These are phyloP conservation scores for Flaveria sonorensis DNA, from an alignment of 129 eudicot species.

Conservation along the genomic window DNA sequence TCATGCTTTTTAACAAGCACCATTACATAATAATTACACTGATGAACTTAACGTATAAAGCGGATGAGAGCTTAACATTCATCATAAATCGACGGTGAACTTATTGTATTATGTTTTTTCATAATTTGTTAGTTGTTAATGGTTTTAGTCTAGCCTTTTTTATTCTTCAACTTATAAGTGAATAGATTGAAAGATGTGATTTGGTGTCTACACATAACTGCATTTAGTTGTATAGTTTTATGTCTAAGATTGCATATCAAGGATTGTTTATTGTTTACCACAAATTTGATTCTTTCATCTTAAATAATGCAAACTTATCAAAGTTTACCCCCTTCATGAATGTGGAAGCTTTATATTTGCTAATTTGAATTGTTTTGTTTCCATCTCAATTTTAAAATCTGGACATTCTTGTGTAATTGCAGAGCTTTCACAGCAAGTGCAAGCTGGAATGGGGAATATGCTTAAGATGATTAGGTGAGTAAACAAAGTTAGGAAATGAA, in stretches of 20 bases:
- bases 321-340: conserved; percentile 9
- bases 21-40: neutral
- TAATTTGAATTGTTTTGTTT: conserved; percentile 13
- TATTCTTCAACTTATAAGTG: conserved; percentile 2
- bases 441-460: conserved; percentile 83
- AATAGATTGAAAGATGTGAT: neutral
- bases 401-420: conserved; percentile 27
- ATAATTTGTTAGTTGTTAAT: neutral
- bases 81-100: neutral
- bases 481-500: conserved; percentile 12
- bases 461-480: conserved; percentile 81
- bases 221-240: neutral
- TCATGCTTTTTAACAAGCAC: neutral
- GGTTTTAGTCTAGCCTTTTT: neutral
- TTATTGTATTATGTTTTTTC: conserved; percentile 3
- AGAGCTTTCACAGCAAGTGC: conserved; percentile 89
- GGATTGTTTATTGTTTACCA: conserved; percentile 10
- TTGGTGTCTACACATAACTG: conserved; percentile 9
- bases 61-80: neutral
- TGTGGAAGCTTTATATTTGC: neutral
- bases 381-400: conserved; percentile 10
- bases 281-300: conserved; percentile 14
- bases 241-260: conserved; percentile 10
- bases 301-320: conserved; percentile 8
- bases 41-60: neutral